Evolutionary conservation across 352 stramenopile genomes (phyloP).

Genomic region (Phytophthora sp.): DNA sequence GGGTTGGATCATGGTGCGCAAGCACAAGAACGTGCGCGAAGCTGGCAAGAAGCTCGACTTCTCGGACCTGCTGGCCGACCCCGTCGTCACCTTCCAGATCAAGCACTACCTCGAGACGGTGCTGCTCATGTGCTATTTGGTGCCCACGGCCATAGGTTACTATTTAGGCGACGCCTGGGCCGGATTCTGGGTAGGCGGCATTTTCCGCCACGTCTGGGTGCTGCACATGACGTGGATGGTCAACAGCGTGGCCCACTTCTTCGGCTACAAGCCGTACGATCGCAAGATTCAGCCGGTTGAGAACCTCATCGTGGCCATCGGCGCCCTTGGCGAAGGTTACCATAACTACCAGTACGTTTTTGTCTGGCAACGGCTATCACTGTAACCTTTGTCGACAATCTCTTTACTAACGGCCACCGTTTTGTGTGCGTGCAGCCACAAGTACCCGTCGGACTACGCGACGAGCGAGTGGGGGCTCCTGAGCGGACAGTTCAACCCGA

Average conservation of each 20-base stretch:
- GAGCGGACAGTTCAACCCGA: slow-evolving; percentile 97
- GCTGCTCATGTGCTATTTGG: slow-evolving; percentile 97
- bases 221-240: slow-evolving; percentile 99
- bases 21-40: slow-evolving; percentile 89
- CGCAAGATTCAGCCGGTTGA: slow-evolving; percentile 94
- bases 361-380: not conserved
- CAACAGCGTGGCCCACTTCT: slow-evolving; percentile 98
- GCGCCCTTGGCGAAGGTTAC: slow-evolving; percentile 97
- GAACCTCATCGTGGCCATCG: slow-evolving; percentile 96
- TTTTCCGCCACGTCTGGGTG: slow-evolving; percentile 95
- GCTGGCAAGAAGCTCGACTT: slow-evolving; percentile 96
- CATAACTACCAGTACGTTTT: slow-evolving; percentile 97
- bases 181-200: slow-evolving; percentile 96
- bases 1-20: slow-evolving; percentile 99
- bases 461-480: slow-evolving; percentile 97
- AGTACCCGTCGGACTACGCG: slow-evolving; percentile 99
- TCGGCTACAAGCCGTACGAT: slow-evolving; percentile 99
- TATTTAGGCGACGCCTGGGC: slow-evolving; percentile 93
- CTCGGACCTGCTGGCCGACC: slow-evolving; percentile 93
- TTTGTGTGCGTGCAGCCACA: slow-evolving; percentile 82
- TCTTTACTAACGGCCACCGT: slow-evolving; percentile 9
- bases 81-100: slow-evolving; percentile 97
- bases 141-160: slow-evolving; percentile 92
- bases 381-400: not conserved
- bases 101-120: slow-evolving; percentile 89